phyloP scores from a whole-genome alignment of 2,329 filamentous ascomycete species.

The Beauveria asiatica region DNA sequence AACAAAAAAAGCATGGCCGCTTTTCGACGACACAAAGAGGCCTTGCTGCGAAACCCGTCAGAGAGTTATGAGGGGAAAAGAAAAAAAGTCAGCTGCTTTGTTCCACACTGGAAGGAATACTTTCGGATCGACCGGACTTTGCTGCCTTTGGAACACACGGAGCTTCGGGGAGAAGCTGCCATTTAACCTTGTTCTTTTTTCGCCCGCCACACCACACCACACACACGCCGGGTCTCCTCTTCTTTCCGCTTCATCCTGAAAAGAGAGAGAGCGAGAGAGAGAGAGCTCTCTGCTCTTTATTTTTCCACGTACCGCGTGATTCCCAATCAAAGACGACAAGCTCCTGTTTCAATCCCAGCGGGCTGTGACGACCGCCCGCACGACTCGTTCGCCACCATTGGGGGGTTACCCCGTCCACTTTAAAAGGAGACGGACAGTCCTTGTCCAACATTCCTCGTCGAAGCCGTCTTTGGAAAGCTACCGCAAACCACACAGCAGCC shows the following conservation, averaged over 20 bases:
- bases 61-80: too few species aligned
- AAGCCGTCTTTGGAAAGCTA: not conserved
- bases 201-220: not conserved
- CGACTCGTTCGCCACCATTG: not conserved
- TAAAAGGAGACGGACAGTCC: not conserved
- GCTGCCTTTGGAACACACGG: not conserved
- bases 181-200: not conserved
- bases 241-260: not conserved
- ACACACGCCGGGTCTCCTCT: not conserved
- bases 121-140: slow-evolving; percentile 2
- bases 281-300: too few species aligned
- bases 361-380: not conserved
- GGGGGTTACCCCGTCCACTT: not conserved
- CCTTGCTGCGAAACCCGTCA: too few species aligned
- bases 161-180: not conserved
- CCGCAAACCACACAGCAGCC: too few species aligned
- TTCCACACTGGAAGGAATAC: not conserved
- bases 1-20: not conserved
- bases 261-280: too few species aligned
- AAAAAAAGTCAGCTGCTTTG: too few species aligned
- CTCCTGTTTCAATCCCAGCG: not conserved
- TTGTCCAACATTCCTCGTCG: not conserved
- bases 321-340: not conserved
- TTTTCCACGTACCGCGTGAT: too few species aligned
- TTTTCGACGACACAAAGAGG: too few species aligned